Evolutionary conservation across 768 basidiomycete genomes (phyloP).

Genomic region (Fistulinella prunicolor): DNA sequence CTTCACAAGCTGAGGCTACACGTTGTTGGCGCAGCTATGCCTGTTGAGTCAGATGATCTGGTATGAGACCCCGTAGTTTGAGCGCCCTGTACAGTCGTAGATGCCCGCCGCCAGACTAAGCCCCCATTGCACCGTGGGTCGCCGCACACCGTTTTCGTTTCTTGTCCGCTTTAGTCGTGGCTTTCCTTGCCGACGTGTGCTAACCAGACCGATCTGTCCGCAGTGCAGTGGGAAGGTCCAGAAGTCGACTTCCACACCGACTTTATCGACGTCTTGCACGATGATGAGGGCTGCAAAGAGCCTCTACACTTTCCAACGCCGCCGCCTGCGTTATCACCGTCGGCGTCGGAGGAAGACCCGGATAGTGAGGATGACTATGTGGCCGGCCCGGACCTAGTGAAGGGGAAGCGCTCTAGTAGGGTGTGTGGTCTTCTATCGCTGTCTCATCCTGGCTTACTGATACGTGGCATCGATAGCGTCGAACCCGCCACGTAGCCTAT

Average conservation of each 20-base stretch:
- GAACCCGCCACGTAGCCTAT: conserved; percentile 37
- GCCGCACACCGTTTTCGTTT: not conserved
- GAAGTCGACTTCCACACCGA: conserved; percentile 53
- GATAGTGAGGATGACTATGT: conserved; percentile 75
- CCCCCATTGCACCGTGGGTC: conserved; percentile 10
- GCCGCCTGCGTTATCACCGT: conserved; percentile 33
- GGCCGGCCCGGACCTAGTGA: conserved; percentile 38
- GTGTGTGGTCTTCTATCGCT: conserved; percentile 35
- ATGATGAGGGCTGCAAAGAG: conserved; percentile 22
- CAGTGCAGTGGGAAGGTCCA: conserved; percentile 74
- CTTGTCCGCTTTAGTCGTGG: conserved; percentile 15
- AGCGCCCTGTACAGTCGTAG: conserved; percentile 28
- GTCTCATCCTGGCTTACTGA: conserved; percentile 14
- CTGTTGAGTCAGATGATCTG: conserved; percentile 37
- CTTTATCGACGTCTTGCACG: conserved; percentile 20
- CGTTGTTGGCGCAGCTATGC: conserved; percentile 35
- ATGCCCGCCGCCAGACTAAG: conserved; percentile 20
- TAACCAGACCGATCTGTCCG: conserved; percentile 28
- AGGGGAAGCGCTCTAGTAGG: conserved; percentile 37
- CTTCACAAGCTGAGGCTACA: conserved; percentile 33
- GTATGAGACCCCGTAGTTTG: conserved; percentile 34
- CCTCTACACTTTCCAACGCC: conserved; percentile 21
- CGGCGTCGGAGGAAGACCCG: conserved; percentile 48
- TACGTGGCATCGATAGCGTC: conserved; percentile 37
- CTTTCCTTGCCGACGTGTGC: conserved; percentile 21